Evolutionary conservation across 352 stramenopile genomes (phyloP).

Genomic region (Detonula confervacea): DNA sequence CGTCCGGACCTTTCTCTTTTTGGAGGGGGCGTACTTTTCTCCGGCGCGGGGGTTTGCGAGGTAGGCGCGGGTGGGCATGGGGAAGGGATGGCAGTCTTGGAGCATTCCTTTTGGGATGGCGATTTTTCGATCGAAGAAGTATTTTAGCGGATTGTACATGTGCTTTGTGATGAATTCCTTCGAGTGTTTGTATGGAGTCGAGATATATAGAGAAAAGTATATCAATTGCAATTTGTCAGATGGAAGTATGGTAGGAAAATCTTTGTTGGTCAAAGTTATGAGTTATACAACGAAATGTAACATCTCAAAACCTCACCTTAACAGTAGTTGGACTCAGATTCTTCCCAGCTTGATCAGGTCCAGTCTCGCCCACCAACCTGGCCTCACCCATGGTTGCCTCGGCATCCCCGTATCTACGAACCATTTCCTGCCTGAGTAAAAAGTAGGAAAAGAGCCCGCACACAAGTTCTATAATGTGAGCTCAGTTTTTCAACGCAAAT

Average conservation of each 20-base stretch:
- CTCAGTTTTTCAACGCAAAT: too few relatives aligned
- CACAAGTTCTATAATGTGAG: too few relatives aligned
- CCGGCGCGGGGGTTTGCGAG: not conserved
- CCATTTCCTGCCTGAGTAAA: constrained; percentile 12
- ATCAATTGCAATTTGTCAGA: not conserved
- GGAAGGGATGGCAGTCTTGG: constrained; percentile 44
- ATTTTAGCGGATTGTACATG: constrained; percentile 25
- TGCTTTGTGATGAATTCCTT: constrained; percentile 19
- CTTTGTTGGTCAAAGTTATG: not conserved
- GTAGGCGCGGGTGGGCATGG: constrained; percentile 22
- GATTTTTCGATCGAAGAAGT: constrained; percentile 48
- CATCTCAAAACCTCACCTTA: constrained; percentile 8
- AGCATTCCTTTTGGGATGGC: constrained; percentile 36
- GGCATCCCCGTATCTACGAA: not conserved
- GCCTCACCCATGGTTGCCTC: constrained; percentile 18
- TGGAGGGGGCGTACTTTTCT: not conserved
- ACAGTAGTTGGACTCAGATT: constrained; percentile 2
- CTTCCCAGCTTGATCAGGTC: constrained; percentile 4
- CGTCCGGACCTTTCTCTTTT: not conserved
- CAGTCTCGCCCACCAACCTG: constrained; percentile 10
- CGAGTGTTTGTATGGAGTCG: not conserved
- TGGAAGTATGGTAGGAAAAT: not conserved
- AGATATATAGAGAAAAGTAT: too few relatives aligned
- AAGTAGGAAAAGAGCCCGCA: too few relatives aligned
- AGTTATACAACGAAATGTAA: too few relatives aligned